A percentile compares a stretch with the other conserved stretches of the same genome.
Evolutionary conservation across 164 flowering plant species (phyloP).

Genomic region (Liquidambar formosana): DNA sequence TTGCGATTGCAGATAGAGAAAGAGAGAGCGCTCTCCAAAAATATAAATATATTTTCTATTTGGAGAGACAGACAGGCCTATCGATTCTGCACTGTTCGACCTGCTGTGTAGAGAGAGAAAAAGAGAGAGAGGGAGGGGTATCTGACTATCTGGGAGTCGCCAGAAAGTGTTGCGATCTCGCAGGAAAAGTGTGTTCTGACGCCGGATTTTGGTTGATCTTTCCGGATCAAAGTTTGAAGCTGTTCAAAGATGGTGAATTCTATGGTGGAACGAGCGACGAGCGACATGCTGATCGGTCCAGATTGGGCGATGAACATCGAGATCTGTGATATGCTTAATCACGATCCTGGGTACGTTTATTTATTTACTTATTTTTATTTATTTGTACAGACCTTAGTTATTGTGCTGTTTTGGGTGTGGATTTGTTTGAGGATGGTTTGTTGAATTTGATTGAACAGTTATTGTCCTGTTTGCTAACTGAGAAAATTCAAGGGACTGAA

Average conservation of each 20-base stretch:
- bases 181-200: slow-evolving; percentile 4
- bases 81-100: too few relatives aligned
- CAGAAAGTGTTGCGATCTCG: slow-evolving; percentile 20
- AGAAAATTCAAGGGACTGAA: neutral
- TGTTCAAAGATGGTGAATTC: slow-evolving; percentile 70
- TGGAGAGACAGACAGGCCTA: neutral
- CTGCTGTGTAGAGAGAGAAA: slow-evolving; percentile 10
- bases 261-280: slow-evolving; percentile 90
- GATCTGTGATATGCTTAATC: slow-evolving; percentile 94
- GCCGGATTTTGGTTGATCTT: slow-evolving; percentile 5
- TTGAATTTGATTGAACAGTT: neutral
- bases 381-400: neutral
- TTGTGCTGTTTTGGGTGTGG: neutral
- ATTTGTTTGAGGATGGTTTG: neutral
- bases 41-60: too few relatives aligned
- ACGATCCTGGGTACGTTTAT: slow-evolving; percentile 74
- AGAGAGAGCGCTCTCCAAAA: too few relatives aligned
- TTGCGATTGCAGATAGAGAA: neutral
- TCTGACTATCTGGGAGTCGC: neutral
- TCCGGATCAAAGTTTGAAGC: neutral
- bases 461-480: neutral
- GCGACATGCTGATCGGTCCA: slow-evolving; percentile 92
- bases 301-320: slow-evolving; percentile 99
- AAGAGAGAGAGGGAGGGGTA: slow-evolving; percentile 5
- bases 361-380: slow-evolving; percentile 4